These are phyloP conservation scores for Aspergillus tubingensis DNA, from an alignment of 2,329 filamentous ascomycete species.

Conservation along the genomic window DNA sequence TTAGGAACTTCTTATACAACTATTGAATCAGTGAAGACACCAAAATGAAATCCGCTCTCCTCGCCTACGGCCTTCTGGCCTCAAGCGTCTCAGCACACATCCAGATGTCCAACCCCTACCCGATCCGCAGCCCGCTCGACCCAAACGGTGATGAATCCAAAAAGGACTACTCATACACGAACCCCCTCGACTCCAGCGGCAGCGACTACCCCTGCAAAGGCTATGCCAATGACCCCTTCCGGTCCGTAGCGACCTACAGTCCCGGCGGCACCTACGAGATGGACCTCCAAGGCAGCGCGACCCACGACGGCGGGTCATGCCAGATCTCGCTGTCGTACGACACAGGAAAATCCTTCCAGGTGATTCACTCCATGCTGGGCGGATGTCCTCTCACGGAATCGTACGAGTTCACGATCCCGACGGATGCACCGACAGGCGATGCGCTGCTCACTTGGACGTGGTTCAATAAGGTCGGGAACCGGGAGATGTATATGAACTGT, in stretches of 20 bases:
- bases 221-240: constrained; percentile 55
- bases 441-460: constrained; percentile 75
- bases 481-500: constrained; percentile 88
- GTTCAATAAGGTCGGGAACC: constrained; percentile 75
- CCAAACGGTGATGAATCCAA: constrained; percentile 44
- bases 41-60: constrained; percentile 35
- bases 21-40: too few relatives aligned
- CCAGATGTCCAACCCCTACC: constrained; percentile 58
- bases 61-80: constrained; percentile 36
- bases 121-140: constrained; percentile 55
- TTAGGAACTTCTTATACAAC: too few relatives aligned
- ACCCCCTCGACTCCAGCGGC: constrained; percentile 61
- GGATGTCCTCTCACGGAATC: constrained; percentile 54
- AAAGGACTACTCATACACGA: constrained; percentile 72
- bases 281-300: constrained; percentile 63
- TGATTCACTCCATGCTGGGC: constrained; percentile 65
- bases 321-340: constrained; percentile 76
- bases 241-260: constrained; percentile 61
- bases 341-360: constrained; percentile 68
- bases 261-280: constrained; percentile 66
- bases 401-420: constrained; percentile 68
- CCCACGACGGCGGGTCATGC: constrained; percentile 72
- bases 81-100: constrained; percentile 50
- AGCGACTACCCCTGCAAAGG: constrained; percentile 78
- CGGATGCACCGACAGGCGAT: constrained; percentile 60